phyloP scores from a whole-genome alignment of 371 early-diverging fungal species.

The Mortierella sp. region DNA sequence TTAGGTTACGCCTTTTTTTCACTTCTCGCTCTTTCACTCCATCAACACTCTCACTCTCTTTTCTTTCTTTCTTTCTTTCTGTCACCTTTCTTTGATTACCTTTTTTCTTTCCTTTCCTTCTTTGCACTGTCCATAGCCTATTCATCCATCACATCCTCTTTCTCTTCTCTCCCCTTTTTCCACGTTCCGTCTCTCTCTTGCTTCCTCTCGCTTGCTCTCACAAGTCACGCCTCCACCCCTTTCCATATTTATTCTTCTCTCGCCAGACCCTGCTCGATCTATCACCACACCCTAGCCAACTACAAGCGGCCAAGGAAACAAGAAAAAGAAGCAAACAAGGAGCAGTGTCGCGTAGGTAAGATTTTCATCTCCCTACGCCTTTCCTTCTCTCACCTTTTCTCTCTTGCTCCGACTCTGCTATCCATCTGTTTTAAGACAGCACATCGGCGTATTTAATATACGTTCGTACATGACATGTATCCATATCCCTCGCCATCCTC shows the following conservation, averaged over 20 bases:
- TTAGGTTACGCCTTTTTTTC: neutral
- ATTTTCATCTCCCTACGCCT: slow-evolving; percentile 1
- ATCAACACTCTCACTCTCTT: neutral
- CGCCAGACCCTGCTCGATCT: neutral
- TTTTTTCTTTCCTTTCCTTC: neutral
- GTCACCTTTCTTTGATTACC: neutral
- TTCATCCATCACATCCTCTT: neutral
- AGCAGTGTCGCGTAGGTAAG: slow-evolving; percentile 4
- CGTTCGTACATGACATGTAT: neutral
- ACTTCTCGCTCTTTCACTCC: no score
- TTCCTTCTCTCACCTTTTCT: neutral
- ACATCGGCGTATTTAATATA: neutral
- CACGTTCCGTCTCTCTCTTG: neutral
- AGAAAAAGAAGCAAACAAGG: neutral
- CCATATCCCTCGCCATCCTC: no score
- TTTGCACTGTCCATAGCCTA: neutral
- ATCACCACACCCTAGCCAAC: neutral
- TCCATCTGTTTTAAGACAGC: neutral
- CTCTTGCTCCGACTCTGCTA: no score
- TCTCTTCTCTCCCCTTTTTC: neutral
- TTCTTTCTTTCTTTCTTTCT: neutral
- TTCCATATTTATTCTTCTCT: neutral
- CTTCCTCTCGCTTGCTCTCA: neutral
- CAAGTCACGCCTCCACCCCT: neutral
- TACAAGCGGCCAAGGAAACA: neutral